Evolutionary conservation across 495 filamentous ascomycete genomes (phyloP).

Genomic region (Trichodelitschia bisporula): DNA sequence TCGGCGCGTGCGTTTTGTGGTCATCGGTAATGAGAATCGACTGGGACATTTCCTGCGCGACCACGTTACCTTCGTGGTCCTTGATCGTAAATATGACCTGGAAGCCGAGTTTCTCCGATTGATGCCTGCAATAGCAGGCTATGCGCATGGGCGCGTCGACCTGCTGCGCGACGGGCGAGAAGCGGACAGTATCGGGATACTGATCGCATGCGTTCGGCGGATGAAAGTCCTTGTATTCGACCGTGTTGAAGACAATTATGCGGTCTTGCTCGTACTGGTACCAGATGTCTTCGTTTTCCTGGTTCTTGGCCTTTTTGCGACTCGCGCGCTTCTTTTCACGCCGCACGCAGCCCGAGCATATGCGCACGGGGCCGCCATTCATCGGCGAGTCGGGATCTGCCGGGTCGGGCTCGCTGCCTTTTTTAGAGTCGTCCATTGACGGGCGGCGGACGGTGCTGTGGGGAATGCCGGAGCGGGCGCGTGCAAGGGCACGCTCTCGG

Average conservation of each 20-base stretch:
- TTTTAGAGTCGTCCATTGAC: conserved; percentile 13
- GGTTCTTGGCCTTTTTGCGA: conserved; percentile 71
- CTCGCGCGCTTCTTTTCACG: conserved; percentile 71
- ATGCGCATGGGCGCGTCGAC: conserved; percentile 84
- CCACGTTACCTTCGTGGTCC: conserved; percentile 41
- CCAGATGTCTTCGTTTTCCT: conserved; percentile 65
- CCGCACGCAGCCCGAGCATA: conserved; percentile 61
- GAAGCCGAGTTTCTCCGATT: conserved; percentile 75
- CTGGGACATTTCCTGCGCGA: conserved; percentile 65
- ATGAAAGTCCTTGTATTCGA: conserved; percentile 70
- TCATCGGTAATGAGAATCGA: conserved; percentile 93
- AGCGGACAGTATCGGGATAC: too few species aligned
- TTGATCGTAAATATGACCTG: conserved; percentile 88
- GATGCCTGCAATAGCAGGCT: conserved; percentile 88
- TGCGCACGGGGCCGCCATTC: conserved; percentile 67
- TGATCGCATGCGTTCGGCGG: too few species aligned
- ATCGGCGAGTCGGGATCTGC: conserved; percentile 47
- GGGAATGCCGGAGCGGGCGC: conserved; percentile 24
- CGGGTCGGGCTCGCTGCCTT: conserved; percentile 8
- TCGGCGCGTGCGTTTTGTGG: conserved; percentile 70
- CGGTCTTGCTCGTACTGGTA: conserved; percentile 48
- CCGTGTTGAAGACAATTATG: conserved; percentile 80
- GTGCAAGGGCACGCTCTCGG: conserved; percentile 34
- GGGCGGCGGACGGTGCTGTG: conserved; percentile 7
- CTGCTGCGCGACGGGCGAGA: conserved; percentile 37